Evolutionary conservation across 441 rosid genomes (phyloP).

Genomic region (Raphanus hybrid): DNA sequence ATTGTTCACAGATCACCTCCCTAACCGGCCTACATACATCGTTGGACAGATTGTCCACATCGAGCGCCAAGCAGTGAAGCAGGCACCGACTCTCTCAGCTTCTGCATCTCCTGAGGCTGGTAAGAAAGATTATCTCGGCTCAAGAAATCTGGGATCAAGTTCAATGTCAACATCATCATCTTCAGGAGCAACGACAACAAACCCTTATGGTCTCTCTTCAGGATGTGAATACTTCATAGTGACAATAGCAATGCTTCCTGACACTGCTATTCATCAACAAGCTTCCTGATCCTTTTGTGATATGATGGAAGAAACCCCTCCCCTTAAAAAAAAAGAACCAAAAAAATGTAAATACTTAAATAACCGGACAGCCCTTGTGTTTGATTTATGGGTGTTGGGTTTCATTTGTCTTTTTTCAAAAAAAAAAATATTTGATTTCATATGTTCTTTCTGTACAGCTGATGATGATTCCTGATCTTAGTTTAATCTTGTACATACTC

Average conservation of each 20-base stretch:
- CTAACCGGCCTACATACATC: slow-evolving; percentile 75
- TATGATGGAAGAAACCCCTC: slow-evolving; percentile 68
- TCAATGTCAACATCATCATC: slow-evolving; percentile 35
- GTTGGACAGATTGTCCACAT: slow-evolving; percentile 96
- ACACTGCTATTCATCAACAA: slow-evolving; percentile 64
- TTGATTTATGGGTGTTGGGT: slow-evolving; percentile 44
- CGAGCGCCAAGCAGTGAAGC: slow-evolving; percentile 77
- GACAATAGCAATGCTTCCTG: slow-evolving; percentile 98
- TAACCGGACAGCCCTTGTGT: slow-evolving; percentile 31
- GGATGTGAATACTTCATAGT: slow-evolving; percentile 96
- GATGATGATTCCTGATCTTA: slow-evolving; percentile 44
- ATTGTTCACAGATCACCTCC: slow-evolving; percentile 87
- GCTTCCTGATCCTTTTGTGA: slow-evolving; percentile 90
- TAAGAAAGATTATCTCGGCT: slow-evolving; percentile 50
- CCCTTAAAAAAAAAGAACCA: slow-evolving; percentile 9
- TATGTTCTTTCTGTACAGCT: slow-evolving; percentile 57
- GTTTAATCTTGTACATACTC: slow-evolving; percentile 48
- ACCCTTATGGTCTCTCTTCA: slow-evolving; percentile 77
- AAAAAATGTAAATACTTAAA: slow-evolving; percentile 29
- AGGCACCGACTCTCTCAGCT: slow-evolving; percentile 44
- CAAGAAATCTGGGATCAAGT: slow-evolving; percentile 60
- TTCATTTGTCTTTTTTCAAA: slow-evolving; percentile 28
- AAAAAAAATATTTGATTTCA: slow-evolving; percentile 11
- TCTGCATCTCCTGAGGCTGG: slow-evolving; percentile 42
- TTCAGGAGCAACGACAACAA: slow-evolving; percentile 48